A percentile compares a stretch with the other conserved stretches of the same genome.
Conservation (phyloP, 106 monocot species). For the Dendrobium chrysotoxum region DNA sequence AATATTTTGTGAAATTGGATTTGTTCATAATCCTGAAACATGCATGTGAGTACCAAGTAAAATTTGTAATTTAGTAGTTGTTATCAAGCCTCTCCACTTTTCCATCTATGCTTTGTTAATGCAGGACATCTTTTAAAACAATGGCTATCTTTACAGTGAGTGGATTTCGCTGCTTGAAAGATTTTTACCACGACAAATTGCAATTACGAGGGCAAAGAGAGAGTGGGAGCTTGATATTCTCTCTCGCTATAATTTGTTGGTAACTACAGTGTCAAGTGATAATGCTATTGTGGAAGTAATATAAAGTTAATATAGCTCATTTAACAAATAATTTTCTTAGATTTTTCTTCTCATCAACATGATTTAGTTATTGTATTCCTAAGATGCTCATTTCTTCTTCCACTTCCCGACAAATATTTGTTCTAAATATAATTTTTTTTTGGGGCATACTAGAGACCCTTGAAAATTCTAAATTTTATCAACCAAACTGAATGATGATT, state of each 20-base stretch:
- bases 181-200: constrained; percentile 91
- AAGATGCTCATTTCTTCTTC: neutral
- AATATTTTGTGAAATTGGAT: constrained; percentile 88
- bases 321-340: neutral
- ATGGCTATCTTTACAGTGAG: constrained; percentile 48
- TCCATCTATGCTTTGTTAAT: neutral
- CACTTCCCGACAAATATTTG: neutral
- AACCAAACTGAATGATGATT: neutral
- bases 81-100: neutral
- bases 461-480: neutral
- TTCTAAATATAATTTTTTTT: neutral
- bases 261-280: constrained; percentile 20
- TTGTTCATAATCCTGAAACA: constrained; percentile 66
- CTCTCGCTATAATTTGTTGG: constrained; percentile 75
- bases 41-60: constrained; percentile 55
- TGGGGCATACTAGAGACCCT: neutral
- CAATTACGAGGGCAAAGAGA: constrained; percentile 71
- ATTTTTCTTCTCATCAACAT: neutral
- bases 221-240: constrained; percentile 97
- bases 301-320: neutral
- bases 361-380: neutral
- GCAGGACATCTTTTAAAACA: neutral
- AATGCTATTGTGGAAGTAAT: neutral
- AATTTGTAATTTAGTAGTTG: neutral
- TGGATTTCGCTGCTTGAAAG: constrained; percentile 93